Percentiles rank a stretch among this genome's conserved stretches.
These are phyloP conservation scores for Fonsecaea monophora DNA, from an alignment of 2,329 filamentous ascomycete species.

Conservation along the genomic window DNA sequence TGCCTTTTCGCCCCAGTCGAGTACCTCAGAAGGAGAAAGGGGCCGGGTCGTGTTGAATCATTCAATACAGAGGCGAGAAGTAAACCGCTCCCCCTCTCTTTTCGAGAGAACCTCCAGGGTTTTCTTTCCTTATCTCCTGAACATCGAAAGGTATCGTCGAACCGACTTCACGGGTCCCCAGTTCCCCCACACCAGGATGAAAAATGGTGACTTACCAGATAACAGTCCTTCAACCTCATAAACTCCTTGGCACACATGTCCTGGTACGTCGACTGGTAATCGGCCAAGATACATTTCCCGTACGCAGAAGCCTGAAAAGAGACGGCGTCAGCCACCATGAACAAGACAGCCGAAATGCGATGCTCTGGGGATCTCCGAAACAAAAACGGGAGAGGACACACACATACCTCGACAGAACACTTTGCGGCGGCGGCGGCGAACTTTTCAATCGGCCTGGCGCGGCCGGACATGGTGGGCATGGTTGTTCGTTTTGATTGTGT, in stretches of 20 bases:
- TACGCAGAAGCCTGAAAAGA: constrained; percentile 71
- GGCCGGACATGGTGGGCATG: constrained; percentile 52
- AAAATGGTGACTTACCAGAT: constrained; percentile 65
- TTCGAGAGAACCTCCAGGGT: not conserved
- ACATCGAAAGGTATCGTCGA: too few species aligned
- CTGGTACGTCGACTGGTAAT: constrained; percentile 89
- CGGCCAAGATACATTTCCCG: constrained; percentile 86
- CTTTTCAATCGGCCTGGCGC: constrained; percentile 70
- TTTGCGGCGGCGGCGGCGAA: constrained; percentile 70
- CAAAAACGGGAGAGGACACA: too few species aligned
- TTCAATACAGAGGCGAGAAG: too few species aligned
- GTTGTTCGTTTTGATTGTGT: not conserved
- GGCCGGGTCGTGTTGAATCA: not conserved
- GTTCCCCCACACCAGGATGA: not conserved
- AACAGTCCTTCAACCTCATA: constrained; percentile 83
- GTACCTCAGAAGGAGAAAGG: not conserved
- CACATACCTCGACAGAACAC: constrained; percentile 68
- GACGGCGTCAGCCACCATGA: not conserved
- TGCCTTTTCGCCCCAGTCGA: too few species aligned
- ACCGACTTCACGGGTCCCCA: too few species aligned
- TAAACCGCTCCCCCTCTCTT: too few species aligned
- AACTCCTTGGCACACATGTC: constrained; percentile 91
- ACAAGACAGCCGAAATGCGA: too few species aligned
- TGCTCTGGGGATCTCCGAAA: too few species aligned
- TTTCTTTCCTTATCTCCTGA: not conserved